These are phyloP conservation scores for Ustilago tritici DNA, from an alignment of 1,284 basidiomycete genomes.

Conservation along the genomic window DNA sequence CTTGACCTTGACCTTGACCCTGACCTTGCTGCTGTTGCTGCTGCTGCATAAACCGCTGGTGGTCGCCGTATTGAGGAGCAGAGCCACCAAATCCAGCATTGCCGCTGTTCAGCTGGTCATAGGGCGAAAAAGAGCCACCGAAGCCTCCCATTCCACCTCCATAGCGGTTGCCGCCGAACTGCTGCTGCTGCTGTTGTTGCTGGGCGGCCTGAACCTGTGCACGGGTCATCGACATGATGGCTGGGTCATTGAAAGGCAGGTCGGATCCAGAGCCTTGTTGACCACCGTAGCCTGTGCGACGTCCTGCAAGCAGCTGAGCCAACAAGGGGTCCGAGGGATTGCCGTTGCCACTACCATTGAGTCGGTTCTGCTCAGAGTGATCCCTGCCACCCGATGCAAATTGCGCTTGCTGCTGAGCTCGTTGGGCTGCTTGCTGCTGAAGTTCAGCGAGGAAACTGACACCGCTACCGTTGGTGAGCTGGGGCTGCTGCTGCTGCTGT, in stretches of 20 bases:
- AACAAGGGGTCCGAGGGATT: constrained; percentile 59
- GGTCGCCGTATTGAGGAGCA: constrained; percentile 31
- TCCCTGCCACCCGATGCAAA: constrained; percentile 26
- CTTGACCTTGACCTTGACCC: constrained; percentile 33
- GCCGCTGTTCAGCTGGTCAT: constrained; percentile 41
- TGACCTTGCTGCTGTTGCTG: constrained; percentile 35
- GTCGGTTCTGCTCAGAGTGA: constrained; percentile 25
- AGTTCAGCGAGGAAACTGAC: constrained; percentile 47
- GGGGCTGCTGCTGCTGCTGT: constrained; percentile 35
- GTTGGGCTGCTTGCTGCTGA: constrained; percentile 48
- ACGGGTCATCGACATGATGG: constrained; percentile 62
- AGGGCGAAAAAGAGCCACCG: constrained; percentile 41
- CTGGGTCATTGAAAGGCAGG: constrained; percentile 56
- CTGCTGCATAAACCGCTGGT: constrained; percentile 44
- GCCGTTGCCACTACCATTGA: constrained; percentile 32
- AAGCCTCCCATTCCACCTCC: constrained; percentile 30
- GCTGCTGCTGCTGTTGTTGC: constrained; percentile 53
- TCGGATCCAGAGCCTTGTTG: constrained; percentile 31
- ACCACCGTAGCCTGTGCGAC: constrained; percentile 33
- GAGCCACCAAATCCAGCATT: constrained; percentile 31
- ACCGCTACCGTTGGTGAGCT: constrained; percentile 37
- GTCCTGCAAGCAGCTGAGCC: constrained; percentile 62
- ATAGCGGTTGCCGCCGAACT: constrained; percentile 41
- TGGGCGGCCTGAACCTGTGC: constrained; percentile 54
- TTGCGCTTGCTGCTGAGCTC: constrained; percentile 46